Percentiles rank a stretch among this genome's conserved stretches.
These are phyloP conservation scores for Sorghum bicolor DNA, from an alignment of 176 grass and related monocot genomes.

Conservation along the genomic window DNA sequence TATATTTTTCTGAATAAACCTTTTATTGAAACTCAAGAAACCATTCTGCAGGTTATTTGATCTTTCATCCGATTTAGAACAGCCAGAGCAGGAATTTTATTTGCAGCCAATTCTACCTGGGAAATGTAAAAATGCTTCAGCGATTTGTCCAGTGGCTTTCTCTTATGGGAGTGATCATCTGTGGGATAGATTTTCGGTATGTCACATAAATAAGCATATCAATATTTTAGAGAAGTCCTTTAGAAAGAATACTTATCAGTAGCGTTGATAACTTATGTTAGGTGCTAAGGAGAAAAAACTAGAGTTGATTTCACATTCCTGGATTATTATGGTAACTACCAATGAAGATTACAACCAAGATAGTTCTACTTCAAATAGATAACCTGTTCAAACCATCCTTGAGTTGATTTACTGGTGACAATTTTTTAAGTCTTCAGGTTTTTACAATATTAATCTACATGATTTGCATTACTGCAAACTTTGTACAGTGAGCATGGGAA, in stretches of 20 bases:
- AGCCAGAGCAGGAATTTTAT: conserved; percentile 87
- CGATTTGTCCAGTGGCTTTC: conserved; percentile 81
- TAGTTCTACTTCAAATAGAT: background rate
- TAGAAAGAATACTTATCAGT: background rate
- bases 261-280: background rate
- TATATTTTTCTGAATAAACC: background rate
- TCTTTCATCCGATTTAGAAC: conserved; percentile 75
- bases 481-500: background rate
- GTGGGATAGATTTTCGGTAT: conserved; percentile 93
- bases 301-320: conserved; percentile 2
- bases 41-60: conserved; percentile 80
- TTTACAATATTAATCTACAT: background rate
- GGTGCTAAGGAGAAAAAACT: background rate
- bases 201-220: conserved; percentile 15
- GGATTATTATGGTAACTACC: conserved; percentile 5
- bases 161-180: conserved; percentile 83
- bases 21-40: conserved; percentile 25
- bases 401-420: background rate
- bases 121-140: conserved; percentile 69
- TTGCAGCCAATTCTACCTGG: conserved; percentile 73
- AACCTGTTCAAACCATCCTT: conserved; percentile 8
- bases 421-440: background rate
- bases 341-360: conserved; percentile 8
- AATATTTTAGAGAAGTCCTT: background rate
- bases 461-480: background rate